Conservation (phyloP, 305 asterid genomes). For the Plantago coronopus region DNA sequence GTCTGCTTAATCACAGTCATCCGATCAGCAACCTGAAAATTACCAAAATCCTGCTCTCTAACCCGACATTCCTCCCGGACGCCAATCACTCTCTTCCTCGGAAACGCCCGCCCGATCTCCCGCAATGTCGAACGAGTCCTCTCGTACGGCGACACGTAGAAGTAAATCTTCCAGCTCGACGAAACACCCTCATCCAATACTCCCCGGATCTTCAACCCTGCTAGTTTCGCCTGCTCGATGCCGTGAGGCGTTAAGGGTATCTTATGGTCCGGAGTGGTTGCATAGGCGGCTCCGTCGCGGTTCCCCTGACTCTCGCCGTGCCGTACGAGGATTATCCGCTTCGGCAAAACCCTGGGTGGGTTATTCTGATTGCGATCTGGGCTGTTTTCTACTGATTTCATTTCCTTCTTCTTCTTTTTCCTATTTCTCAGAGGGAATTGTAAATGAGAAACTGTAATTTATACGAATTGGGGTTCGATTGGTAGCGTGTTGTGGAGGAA, state of each 20-base stretch:
- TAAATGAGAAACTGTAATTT: too few species aligned
- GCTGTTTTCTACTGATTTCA: neutral
- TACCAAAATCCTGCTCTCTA: slow-evolving; percentile 84
- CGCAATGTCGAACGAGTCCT: slow-evolving; percentile 59
- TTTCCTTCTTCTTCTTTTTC: neutral
- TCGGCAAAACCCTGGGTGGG: slow-evolving; percentile 42
- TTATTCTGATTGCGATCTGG: neutral
- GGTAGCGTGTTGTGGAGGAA: too few species aligned
- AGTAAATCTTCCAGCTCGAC: slow-evolving; percentile 49
- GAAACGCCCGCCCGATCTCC: slow-evolving; percentile 61
- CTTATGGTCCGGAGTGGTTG: slow-evolving; percentile 55
- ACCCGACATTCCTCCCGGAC: slow-evolving; percentile 71
- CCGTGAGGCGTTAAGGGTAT: slow-evolving; percentile 59
- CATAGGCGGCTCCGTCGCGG: slow-evolving; percentile 43
- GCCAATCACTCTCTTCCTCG: slow-evolving; percentile 52
- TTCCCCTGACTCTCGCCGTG: slow-evolving; percentile 80
- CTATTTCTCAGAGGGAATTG: too few species aligned
- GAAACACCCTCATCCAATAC: slow-evolving; percentile 47
- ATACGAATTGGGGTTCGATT: too few species aligned
- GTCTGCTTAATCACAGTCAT: slow-evolving; percentile 58
- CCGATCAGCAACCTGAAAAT: slow-evolving; percentile 62
- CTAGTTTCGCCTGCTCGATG: slow-evolving; percentile 47
- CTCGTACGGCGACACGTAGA: slow-evolving; percentile 65
- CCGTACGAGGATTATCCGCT: slow-evolving; percentile 74
- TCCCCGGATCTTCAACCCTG: slow-evolving; percentile 44